Evolutionary conservation across 2,329 filamentous ascomycete species (phyloP).

Genomic region (Chaetomiaceae sp.): DNA sequence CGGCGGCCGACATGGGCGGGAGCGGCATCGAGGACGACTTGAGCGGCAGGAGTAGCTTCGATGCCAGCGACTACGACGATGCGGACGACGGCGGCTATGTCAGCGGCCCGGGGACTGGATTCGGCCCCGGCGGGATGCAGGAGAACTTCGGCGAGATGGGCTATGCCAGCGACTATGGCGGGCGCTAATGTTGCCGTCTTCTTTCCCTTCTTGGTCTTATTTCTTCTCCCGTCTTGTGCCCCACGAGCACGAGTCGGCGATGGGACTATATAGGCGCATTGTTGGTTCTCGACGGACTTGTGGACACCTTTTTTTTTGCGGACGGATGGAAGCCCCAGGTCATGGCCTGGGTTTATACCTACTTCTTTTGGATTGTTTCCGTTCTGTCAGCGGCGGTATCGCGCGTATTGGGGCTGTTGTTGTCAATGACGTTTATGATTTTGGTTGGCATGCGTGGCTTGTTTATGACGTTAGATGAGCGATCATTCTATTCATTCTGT

Average conservation of each 20-base stretch:
- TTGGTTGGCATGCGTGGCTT: not conserved
- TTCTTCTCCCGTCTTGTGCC: too few relatives aligned
- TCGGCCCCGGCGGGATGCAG: slow-evolving; percentile 49
- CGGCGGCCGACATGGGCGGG: slow-evolving; percentile 55
- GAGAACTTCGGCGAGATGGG: slow-evolving; percentile 51
- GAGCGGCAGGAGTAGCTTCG: slow-evolving; percentile 75
- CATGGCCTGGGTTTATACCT: slow-evolving; percentile 1
- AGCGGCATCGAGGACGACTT: slow-evolving; percentile 69
- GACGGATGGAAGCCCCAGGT: slow-evolving; percentile 1
- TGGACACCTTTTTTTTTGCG: not conserved
- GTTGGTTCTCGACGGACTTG: not conserved
- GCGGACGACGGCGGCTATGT: slow-evolving; percentile 65
- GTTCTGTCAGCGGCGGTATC: not conserved
- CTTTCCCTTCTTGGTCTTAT: not conserved
- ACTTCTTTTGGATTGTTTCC: not conserved
- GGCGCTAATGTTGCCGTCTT: slow-evolving; percentile 26
- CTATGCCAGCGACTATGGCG: slow-evolving; percentile 48
- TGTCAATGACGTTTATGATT: slow-evolving; percentile 11
- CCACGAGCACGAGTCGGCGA: not conserved
- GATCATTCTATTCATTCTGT: not conserved
- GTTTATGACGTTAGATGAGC: not conserved
- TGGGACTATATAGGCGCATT: slow-evolving; percentile 5
- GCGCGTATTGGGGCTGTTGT: not conserved
- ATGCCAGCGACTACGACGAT: slow-evolving; percentile 71
- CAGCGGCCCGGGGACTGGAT: slow-evolving; percentile 55